These are phyloP conservation scores for Phyllosticta ampelicida DNA, from an alignment of 2,329 filamentous ascomycete genomes.

Conservation along the genomic window DNA sequence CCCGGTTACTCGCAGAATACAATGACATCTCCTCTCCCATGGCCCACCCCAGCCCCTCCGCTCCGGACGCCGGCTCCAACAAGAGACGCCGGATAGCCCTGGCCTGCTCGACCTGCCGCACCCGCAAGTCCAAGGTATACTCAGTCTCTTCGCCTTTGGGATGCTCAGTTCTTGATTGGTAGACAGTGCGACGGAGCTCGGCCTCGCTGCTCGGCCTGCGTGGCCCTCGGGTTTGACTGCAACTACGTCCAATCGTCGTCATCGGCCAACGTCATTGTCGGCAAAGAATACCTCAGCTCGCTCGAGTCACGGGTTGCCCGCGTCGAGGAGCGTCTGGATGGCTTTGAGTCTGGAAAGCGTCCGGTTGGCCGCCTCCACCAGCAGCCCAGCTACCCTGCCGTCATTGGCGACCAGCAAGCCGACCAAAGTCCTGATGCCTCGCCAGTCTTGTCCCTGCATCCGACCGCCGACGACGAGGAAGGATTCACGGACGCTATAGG, in stretches of 20 bases:
- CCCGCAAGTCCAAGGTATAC: conserved; percentile 25
- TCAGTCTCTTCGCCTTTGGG: neutral
- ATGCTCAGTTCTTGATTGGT: neutral
- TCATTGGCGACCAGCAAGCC: too few relatives aligned
- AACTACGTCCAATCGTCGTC: conserved; percentile 29
- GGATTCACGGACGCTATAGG: conserved; percentile 27
- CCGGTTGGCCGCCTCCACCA: neutral
- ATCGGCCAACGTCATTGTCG: conserved; percentile 29
- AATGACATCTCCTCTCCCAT: neutral
- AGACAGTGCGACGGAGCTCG: conserved; percentile 34
- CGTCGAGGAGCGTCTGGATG: neutral
- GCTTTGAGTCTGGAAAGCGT: conserved; percentile 2
- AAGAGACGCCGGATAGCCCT: conserved; percentile 30
- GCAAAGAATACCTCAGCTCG: conserved; percentile 24
- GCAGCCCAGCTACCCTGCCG: neutral
- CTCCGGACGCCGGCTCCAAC: neutral
- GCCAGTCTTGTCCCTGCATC: neutral
- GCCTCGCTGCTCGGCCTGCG: conserved; percentile 34
- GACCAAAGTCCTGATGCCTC: conserved; percentile 4
- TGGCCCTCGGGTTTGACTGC: conserved; percentile 34
- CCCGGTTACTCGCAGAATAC: neutral
- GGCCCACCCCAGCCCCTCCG: neutral
- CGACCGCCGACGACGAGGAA: conserved; percentile 14
- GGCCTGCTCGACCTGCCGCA: conserved; percentile 30
- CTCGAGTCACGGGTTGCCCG: neutral